phyloP scores from a whole-genome alignment of 2,329 filamentous ascomycete species.

The Emydomyces testavorans region DNA sequence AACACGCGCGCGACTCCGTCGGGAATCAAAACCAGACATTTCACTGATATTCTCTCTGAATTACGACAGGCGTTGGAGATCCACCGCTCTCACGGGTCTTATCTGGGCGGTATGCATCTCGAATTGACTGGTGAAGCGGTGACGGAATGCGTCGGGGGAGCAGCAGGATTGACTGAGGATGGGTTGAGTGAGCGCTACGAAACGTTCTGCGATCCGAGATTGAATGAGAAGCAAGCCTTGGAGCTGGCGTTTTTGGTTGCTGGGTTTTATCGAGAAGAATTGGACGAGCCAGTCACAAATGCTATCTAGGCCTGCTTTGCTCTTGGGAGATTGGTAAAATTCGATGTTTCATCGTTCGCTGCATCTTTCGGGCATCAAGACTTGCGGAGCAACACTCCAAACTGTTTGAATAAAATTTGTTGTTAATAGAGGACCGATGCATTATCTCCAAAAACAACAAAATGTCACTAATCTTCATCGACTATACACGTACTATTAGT shows the following conservation, averaged over 20 bases:
- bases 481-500: not conserved
- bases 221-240: conserved; percentile 96
- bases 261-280: conserved; percentile 55
- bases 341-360: too few species aligned
- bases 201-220: conserved; percentile 83
- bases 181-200: conserved; percentile 86
- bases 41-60: conserved; percentile 81
- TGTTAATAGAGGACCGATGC: not conserved
- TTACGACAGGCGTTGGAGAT: conserved; percentile 71
- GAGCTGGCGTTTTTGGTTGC: conserved; percentile 91
- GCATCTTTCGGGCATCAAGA: too few species aligned
- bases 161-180: conserved; percentile 73
- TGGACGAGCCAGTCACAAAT: conserved; percentile 19
- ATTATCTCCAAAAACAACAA: not conserved
- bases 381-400: too few species aligned
- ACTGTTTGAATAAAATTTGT: too few species aligned
- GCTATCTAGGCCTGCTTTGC: too few species aligned
- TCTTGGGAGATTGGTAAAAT: too few species aligned
- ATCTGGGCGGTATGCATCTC: conserved; percentile 85
- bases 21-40: conserved; percentile 85
- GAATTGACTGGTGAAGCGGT: conserved; percentile 93
- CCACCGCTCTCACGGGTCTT: conserved; percentile 70
- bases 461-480: not conserved
- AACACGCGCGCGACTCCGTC: conserved; percentile 55
- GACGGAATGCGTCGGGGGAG: conserved; percentile 88